Conservation (phyloP, 1,284 basidiomycete species). For the Ceratobasidium papillatum region DNA sequence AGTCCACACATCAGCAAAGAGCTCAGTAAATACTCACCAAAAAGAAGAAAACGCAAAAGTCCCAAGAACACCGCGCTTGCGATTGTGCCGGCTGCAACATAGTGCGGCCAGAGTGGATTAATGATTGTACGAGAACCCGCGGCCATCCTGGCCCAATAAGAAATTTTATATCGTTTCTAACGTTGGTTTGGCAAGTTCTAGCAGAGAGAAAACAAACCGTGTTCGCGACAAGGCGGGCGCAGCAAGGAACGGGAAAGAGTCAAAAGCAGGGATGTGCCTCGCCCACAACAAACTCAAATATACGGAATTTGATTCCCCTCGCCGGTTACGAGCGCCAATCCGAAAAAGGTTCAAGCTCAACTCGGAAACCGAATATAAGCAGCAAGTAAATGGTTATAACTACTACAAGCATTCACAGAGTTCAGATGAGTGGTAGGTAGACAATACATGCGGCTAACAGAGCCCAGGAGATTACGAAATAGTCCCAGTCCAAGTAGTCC, state of each 20-base stretch:
- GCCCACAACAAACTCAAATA: conserved; percentile 28
- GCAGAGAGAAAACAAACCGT: background rate
- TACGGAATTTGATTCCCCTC: background rate
- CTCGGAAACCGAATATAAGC: background rate
- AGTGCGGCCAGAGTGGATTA: conserved; percentile 66
- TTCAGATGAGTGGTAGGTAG: conserved; percentile 33
- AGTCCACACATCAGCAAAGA: background rate
- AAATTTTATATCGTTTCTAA: background rate
- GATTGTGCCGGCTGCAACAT: conserved; percentile 56
- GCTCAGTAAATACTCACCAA: conserved; percentile 56
- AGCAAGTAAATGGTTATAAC: conserved; percentile 22
- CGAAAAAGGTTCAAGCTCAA: background rate
- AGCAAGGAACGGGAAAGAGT: background rate
- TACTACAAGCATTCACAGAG: conserved; percentile 32
- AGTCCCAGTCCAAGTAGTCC: conserved; percentile 27
- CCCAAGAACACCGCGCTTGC: conserved; percentile 57
- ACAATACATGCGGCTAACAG: conserved; percentile 16
- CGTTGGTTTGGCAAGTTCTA: background rate
- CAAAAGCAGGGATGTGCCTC: conserved; percentile 24
- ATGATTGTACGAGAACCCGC: conserved; percentile 46
- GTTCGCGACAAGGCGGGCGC: background rate
- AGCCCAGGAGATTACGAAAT: conserved; percentile 22
- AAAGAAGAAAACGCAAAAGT: conserved; percentile 57
- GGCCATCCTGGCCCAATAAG: conserved; percentile 11
- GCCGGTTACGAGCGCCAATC: background rate